phyloP scores from a whole-genome alignment of 2,329 filamentous ascomycete genomes.

The Cladosporium sp. region DNA sequence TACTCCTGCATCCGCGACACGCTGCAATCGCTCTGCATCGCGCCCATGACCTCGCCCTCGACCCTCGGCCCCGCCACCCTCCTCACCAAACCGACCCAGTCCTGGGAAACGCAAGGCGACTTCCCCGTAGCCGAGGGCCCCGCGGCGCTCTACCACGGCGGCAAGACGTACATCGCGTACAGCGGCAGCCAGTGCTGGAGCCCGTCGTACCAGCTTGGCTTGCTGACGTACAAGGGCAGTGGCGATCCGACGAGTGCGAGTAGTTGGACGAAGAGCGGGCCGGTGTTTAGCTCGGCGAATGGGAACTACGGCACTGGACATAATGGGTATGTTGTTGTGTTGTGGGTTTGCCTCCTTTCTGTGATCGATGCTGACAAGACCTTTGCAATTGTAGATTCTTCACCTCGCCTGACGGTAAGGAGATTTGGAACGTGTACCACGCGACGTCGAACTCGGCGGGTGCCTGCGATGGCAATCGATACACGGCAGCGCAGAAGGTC shows the following conservation, averaged over 20 bases:
- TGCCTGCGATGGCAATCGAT: slow-evolving; percentile 55
- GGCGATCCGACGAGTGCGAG: slow-evolving; percentile 48
- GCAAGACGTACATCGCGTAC: slow-evolving; percentile 57
- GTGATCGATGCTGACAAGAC: neutral
- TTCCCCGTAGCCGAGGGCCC: slow-evolving; percentile 59
- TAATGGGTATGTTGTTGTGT: slow-evolving; percentile 39
- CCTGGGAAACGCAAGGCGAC: slow-evolving; percentile 54
- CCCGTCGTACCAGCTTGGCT: slow-evolving; percentile 55
- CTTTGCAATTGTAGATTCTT: slow-evolving; percentile 51
- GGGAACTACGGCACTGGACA: slow-evolving; percentile 61
- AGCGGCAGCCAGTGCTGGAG: slow-evolving; percentile 62
- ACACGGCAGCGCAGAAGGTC: slow-evolving; percentile 57
- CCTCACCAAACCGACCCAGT: slow-evolving; percentile 54
- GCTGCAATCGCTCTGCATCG: slow-evolving; percentile 48
- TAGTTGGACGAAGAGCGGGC: slow-evolving; percentile 58
- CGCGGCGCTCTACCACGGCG: slow-evolving; percentile 55
- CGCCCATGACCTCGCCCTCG: slow-evolving; percentile 44
- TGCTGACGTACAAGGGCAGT: slow-evolving; percentile 55
- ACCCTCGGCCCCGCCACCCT: slow-evolving; percentile 50
- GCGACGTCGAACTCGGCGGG: slow-evolving; percentile 54
- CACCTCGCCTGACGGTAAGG: slow-evolving; percentile 55
- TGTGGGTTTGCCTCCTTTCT: neutral
- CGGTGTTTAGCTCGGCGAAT: slow-evolving; percentile 55
- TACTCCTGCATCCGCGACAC: slow-evolving; percentile 49
- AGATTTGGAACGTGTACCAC: slow-evolving; percentile 61